Evolutionary conservation across 208 protist genomes (phyloP).

Genomic region (Lotmaria passim): DNA sequence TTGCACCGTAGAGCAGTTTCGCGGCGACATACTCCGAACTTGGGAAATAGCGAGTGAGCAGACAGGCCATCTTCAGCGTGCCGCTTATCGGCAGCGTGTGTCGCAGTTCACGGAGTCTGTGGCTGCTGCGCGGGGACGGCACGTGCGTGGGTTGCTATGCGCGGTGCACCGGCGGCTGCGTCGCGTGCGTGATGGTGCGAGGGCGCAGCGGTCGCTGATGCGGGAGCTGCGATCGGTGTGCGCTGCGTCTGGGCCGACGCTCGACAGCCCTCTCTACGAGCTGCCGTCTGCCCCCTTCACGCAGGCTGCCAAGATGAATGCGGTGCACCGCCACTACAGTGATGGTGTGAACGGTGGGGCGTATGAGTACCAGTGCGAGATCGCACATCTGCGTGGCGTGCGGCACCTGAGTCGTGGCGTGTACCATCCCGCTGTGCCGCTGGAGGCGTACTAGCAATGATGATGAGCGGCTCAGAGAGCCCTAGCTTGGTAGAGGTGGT

Average conservation of each 20-base stretch:
- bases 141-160: background rate
- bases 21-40: too few relatives aligned
- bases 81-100: too few relatives aligned
- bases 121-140: background rate
- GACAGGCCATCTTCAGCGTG: too few relatives aligned
- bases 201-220: background rate
- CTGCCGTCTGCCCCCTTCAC: background rate
- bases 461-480: too few relatives aligned
- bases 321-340: constrained; percentile 6
- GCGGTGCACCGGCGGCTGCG: background rate
- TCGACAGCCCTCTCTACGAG: background rate
- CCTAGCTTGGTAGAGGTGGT: background rate
- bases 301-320: background rate
- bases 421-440: background rate
- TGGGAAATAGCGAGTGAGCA: too few relatives aligned
- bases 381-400: constrained; percentile 3
- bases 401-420: constrained; percentile 8
- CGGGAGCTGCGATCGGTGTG: too few relatives aligned
- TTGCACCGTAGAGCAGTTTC: too few relatives aligned
- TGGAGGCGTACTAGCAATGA: background rate
- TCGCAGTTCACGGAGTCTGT: background rate
- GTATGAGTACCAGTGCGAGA: constrained; percentile 1
- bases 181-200: background rate
- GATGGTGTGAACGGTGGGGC: background rate
- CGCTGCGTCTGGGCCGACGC: too few relatives aligned